A percentile compares a stretch with the other conserved stretches of the same genome.
These are phyloP conservation scores for Lavandula angustifolia DNA, from an alignment of 257 asterid genomes.

Conservation along the genomic window DNA sequence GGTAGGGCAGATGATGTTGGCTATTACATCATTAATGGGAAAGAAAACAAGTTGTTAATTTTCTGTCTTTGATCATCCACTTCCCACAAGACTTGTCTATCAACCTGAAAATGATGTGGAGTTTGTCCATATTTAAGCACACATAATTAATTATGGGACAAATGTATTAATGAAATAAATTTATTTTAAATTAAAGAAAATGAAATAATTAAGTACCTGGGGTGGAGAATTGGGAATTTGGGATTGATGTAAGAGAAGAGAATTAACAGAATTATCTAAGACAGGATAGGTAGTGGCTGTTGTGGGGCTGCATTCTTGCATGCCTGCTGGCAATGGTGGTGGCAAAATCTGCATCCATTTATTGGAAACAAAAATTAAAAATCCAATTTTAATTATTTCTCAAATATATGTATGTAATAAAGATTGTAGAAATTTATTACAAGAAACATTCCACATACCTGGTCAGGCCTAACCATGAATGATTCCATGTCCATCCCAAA, in stretches of 20 bases:
- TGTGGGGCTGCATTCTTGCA: constrained; percentile 44
- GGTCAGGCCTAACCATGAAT: constrained; percentile 59
- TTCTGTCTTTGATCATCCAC: constrained; percentile 65
- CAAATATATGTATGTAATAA: background rate
- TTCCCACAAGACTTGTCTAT: constrained; percentile 63
- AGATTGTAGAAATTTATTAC: background rate
- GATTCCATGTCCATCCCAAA: constrained; percentile 72
- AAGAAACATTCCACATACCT: constrained; percentile 48
- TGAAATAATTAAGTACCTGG: constrained; percentile 29
- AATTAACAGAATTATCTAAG: constrained; percentile 42
- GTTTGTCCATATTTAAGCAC: constrained; percentile 22
- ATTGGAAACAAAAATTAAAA: constrained; percentile 3
- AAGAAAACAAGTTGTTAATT: constrained; percentile 58
- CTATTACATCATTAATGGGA: constrained; percentile 44
- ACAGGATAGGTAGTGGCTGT: constrained; percentile 39
- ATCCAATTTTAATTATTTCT: background rate
- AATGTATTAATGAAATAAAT: background rate
- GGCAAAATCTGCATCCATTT: constrained; percentile 50
- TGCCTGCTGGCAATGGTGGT: constrained; percentile 36
- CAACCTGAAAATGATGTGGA: constrained; percentile 54
- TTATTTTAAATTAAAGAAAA: background rate
- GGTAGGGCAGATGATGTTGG: constrained; percentile 38
- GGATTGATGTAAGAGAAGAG: constrained; percentile 46
- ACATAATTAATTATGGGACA: background rate
- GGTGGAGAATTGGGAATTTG: constrained; percentile 36